These are phyloP conservation scores for Ophiostoma ulmi DNA, from an alignment of 2,329 filamentous ascomycete genomes.

Conservation along the genomic window DNA sequence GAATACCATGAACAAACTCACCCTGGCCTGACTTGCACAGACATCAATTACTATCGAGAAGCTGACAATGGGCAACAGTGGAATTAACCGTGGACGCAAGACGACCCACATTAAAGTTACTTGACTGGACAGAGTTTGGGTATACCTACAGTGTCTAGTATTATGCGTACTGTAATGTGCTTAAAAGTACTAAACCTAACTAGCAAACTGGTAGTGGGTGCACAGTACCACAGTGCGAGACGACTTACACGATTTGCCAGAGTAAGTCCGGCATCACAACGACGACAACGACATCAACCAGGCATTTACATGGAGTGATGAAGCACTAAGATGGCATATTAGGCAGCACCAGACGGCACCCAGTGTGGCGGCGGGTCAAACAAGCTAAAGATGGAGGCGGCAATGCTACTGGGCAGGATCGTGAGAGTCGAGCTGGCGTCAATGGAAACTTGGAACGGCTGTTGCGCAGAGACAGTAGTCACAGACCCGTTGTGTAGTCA, in stretches of 20 bases:
- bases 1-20: no score
- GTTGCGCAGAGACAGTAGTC: no score
- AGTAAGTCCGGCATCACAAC: neutral
- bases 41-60: neutral
- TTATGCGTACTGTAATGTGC: neutral
- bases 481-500: no score
- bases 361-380: neutral
- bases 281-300: neutral
- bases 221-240: conserved; percentile 3
- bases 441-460: no score
- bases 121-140: neutral
- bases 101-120: neutral
- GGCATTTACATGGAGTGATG: no score
- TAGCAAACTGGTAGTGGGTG: neutral
- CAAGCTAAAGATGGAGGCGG: neutral
- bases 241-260: neutral
- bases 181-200: neutral
- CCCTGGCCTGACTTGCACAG: no score
- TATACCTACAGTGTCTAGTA: neutral
- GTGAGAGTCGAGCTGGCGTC: no score
- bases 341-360: no score
- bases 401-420: no score
- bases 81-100: neutral
- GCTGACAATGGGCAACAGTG: neutral
- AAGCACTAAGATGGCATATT: no score